phyloP scores from a whole-genome alignment of 2,329 filamentous ascomycete species.

The Aaosphaeria arxii region DNA sequence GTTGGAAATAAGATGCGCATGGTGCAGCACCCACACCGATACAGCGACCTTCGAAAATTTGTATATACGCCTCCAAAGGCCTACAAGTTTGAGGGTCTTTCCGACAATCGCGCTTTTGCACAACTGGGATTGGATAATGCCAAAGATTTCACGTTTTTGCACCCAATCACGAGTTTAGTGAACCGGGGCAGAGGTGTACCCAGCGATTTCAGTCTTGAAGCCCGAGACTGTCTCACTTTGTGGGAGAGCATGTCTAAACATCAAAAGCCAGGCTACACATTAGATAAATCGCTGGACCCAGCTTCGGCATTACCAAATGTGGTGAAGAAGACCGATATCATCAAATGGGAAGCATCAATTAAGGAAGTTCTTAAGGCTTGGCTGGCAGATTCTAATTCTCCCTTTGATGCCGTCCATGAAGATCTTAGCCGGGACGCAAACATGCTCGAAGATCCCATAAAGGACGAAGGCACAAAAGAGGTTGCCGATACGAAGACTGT shows the following conservation, averaged over 20 bases:
- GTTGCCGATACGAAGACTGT: not conserved
- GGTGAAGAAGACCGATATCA: slow-evolving; percentile 63
- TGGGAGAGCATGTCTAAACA: slow-evolving; percentile 63
- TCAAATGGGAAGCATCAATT: slow-evolving; percentile 61
- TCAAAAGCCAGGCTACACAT: slow-evolving; percentile 50
- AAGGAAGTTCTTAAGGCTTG: slow-evolving; percentile 59
- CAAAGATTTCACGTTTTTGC: slow-evolving; percentile 57
- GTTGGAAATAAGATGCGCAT: slow-evolving; percentile 64
- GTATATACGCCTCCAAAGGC: slow-evolving; percentile 54
- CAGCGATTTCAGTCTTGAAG: slow-evolving; percentile 66
- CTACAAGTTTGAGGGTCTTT: slow-evolving; percentile 54
- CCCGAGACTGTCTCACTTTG: slow-evolving; percentile 65
- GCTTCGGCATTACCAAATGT: slow-evolving; percentile 49
- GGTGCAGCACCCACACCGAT: slow-evolving; percentile 66
- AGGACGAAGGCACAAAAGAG: slow-evolving; percentile 1
- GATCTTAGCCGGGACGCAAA: slow-evolving; percentile 37
- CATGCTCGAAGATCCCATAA: slow-evolving; percentile 6
- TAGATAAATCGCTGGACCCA: slow-evolving; percentile 53
- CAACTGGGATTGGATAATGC: slow-evolving; percentile 49
- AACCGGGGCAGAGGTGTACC: slow-evolving; percentile 63
- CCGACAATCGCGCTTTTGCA: slow-evolving; percentile 26
- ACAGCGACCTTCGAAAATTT: slow-evolving; percentile 77
- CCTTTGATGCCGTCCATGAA: slow-evolving; percentile 51
- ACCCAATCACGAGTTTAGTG: slow-evolving; percentile 63
- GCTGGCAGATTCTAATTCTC: slow-evolving; percentile 56